Evolutionary conservation across 139 green algal species (phyloP).

Genomic region (Tetraselmis chui): DNA sequence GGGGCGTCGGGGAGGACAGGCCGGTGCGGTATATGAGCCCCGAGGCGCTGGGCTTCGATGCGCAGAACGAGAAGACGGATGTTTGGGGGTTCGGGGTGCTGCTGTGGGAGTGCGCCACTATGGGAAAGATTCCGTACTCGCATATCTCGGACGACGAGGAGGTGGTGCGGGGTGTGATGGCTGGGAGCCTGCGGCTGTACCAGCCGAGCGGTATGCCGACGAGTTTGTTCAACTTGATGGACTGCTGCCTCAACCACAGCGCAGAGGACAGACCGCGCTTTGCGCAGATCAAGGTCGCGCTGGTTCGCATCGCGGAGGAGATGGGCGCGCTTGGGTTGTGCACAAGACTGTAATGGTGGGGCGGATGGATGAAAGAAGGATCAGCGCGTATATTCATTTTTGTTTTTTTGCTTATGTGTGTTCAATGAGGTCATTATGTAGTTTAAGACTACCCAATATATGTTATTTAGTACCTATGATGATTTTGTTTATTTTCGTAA

Average conservation of each 20-base stretch:
- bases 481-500: too few relatives aligned
- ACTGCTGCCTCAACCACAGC: background rate
- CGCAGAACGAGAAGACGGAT: background rate
- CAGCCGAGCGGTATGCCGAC: background rate
- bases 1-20: background rate
- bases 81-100: background rate
- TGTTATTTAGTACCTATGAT: too few relatives aligned
- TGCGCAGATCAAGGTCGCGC: background rate
- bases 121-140: background rate
- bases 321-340: background rate
- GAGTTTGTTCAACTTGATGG: background rate
- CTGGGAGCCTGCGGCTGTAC: background rate
- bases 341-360: background rate
- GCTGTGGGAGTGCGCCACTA: background rate
- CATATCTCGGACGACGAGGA: background rate
- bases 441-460: too few relatives aligned
- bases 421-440: too few relatives aligned
- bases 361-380: too few relatives aligned
- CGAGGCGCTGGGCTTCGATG: background rate
- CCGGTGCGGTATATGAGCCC: background rate
- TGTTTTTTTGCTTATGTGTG: too few relatives aligned
- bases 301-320: background rate
- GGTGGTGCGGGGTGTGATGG: background rate
- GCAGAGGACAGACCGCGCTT: background rate
- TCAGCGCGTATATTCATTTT: too few relatives aligned